Conservation (phyloP, 2,329 filamentous ascomycete genomes). For the Aspergillus jensenii region DNA sequence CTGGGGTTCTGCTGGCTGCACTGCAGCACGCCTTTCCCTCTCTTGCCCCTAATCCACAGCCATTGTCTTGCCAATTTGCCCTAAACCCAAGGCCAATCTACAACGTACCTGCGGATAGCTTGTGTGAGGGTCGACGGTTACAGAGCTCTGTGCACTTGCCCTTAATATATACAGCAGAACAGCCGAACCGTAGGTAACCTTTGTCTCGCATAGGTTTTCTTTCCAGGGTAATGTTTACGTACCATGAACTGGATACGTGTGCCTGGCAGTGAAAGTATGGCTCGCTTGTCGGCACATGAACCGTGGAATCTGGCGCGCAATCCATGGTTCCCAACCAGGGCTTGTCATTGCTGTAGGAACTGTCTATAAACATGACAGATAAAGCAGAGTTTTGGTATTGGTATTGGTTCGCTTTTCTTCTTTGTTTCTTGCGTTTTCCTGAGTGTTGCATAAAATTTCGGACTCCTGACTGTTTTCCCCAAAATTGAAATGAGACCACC, state of each 20-base stretch:
- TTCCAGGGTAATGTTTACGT: background rate
- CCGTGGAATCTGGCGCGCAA: conserved; percentile 1
- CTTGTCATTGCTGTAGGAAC: conserved; percentile 11
- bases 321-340: conserved; percentile 6
- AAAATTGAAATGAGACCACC: background rate
- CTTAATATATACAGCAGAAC: background rate
- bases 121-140: background rate
- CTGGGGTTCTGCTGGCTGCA: background rate
- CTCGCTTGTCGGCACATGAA: background rate
- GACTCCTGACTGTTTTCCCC: background rate
- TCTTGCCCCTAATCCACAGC: background rate
- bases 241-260: background rate
- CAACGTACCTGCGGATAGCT: background rate
- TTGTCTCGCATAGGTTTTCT: too few species aligned
- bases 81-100: too few species aligned
- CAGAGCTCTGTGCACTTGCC: background rate
- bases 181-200: background rate
- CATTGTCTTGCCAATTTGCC: too few species aligned
- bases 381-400: background rate
- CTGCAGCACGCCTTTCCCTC: background rate
- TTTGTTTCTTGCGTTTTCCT: background rate
- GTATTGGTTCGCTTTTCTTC: background rate
- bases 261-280: background rate
- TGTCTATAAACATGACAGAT: conserved; percentile 4
- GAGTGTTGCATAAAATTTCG: background rate